phyloP scores from a whole-genome alignment of 345 rosid species.

The Salix arbutifolia region DNA sequence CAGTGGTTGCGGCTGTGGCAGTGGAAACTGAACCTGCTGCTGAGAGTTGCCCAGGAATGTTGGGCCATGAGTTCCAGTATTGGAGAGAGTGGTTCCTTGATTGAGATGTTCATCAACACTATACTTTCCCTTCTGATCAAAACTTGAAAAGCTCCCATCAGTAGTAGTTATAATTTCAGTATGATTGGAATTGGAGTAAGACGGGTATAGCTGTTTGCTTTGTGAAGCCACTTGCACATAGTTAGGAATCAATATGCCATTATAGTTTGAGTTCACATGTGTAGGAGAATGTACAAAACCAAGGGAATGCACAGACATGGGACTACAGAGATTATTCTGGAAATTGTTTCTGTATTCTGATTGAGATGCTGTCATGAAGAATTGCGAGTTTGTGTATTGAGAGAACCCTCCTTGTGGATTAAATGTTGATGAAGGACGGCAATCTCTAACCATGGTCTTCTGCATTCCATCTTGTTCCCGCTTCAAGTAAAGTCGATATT shows the following conservation, averaged over 20 bases:
- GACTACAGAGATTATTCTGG: conserved; percentile 8
- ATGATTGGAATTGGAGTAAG: not conserved
- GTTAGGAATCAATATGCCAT: not conserved
- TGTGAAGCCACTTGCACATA: not conserved
- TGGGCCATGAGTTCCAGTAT: conserved; percentile 1
- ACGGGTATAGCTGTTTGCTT: conserved; percentile 5
- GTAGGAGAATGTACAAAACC: conserved; percentile 1
- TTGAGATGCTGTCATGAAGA: not conserved
- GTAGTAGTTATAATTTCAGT: not conserved
- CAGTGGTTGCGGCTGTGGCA: conserved; percentile 3
- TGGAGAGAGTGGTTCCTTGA: not conserved
- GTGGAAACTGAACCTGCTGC: not conserved
- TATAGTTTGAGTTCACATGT: not conserved
- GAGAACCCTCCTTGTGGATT: conserved; percentile 8
- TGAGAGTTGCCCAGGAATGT: not conserved
- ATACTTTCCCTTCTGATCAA: conserved; percentile 9
- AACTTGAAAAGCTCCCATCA: not conserved
- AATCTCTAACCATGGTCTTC: conserved; percentile 7
- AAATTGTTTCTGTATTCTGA: conserved; percentile 5
- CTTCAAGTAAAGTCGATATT: conserved; percentile 34
- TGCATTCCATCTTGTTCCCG: conserved; percentile 16
- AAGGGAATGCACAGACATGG: conserved; percentile 5
- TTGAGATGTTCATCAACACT: conserved; percentile 1
- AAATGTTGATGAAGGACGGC: conserved; percentile 7
- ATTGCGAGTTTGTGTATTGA: not conserved